A percentile compares a stretch with the other conserved stretches of the same genome.
Conservation (phyloP, 768 basidiomycete species). For the Mycena epipterygia region DNA sequence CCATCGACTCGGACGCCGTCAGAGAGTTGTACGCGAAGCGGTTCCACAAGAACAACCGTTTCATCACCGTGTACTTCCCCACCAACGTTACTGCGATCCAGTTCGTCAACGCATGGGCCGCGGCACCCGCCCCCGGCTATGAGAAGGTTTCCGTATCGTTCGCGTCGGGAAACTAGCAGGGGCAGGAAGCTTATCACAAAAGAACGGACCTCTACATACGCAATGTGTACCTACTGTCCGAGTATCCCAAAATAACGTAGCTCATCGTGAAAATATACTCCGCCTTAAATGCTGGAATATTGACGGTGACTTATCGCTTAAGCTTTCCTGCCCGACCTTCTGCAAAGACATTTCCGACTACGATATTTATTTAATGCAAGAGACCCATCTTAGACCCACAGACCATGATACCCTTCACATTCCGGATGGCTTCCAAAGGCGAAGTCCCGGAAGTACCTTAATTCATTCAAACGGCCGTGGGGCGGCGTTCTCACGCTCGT, state of each 20-base stretch:
- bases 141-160: slow-evolving; percentile 2
- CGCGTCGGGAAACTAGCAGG: slow-evolving; percentile 17
- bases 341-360: not conserved
- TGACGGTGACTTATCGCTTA: slow-evolving; percentile 8
- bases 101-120: slow-evolving; percentile 13
- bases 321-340: slow-evolving; percentile 14
- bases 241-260: not conserved
- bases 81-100: slow-evolving; percentile 16
- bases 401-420: not conserved
- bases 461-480: slow-evolving; percentile 3
- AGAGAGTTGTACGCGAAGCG: not conserved
- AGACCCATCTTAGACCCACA: not conserved
- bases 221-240: not conserved
- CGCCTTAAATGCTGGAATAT: slow-evolving; percentile 8
- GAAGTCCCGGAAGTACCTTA: slow-evolving; percentile 1
- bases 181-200: not conserved
- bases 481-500: not conserved
- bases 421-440: not conserved
- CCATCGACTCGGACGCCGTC: slow-evolving; percentile 14
- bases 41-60: slow-evolving; percentile 9
- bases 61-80: slow-evolving; percentile 15
- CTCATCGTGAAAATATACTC: not conserved
- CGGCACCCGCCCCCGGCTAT: not conserved
- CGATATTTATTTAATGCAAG: slow-evolving; percentile 9
- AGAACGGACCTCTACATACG: not conserved